phyloP scores from a whole-genome alignment of 2,329 filamentous ascomycete species.

The Lecanosticta acicola region DNA sequence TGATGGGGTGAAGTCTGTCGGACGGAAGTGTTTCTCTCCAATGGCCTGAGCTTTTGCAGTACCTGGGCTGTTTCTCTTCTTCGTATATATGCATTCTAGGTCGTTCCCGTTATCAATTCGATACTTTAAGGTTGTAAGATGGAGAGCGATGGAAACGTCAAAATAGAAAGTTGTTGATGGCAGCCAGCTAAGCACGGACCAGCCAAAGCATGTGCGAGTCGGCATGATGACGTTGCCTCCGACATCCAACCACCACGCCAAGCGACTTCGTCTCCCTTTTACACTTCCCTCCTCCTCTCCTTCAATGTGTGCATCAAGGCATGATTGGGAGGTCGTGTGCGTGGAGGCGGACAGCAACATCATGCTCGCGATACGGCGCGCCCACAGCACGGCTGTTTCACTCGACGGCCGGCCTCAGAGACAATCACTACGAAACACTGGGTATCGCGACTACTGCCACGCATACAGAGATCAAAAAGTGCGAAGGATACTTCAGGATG shows the following conservation, averaged over 20 bases:
- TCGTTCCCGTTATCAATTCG: too few relatives aligned
- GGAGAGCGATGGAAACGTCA: too few relatives aligned
- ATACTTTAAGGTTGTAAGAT: too few relatives aligned
- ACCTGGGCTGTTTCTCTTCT: too few relatives aligned
- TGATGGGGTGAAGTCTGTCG: too few relatives aligned
- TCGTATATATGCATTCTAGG: too few relatives aligned
- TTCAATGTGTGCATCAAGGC: conserved; percentile 24
- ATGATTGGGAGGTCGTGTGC: conserved; percentile 30
- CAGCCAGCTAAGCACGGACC: not conserved
- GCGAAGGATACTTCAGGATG: not conserved
- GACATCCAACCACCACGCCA: not conserved
- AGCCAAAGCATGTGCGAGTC: not conserved
- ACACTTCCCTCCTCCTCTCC: not conserved
- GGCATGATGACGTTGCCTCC: not conserved
- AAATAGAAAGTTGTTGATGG: not conserved
- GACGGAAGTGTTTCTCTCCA: too few relatives aligned
- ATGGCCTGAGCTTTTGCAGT: too few relatives aligned
- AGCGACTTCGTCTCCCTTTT: not conserved
- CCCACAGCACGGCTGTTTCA: conserved; percentile 19
- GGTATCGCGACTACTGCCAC: conserved; percentile 66
- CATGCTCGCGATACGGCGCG: conserved; percentile 5
- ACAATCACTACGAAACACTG: conserved; percentile 77
- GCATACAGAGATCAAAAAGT: conserved; percentile 75
- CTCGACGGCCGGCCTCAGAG: conserved; percentile 12
- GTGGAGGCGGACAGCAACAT: conserved; percentile 24